These are phyloP conservation scores for Scutellaria galericulata DNA, from an alignment of 257 asterid species.

Conservation along the genomic window DNA sequence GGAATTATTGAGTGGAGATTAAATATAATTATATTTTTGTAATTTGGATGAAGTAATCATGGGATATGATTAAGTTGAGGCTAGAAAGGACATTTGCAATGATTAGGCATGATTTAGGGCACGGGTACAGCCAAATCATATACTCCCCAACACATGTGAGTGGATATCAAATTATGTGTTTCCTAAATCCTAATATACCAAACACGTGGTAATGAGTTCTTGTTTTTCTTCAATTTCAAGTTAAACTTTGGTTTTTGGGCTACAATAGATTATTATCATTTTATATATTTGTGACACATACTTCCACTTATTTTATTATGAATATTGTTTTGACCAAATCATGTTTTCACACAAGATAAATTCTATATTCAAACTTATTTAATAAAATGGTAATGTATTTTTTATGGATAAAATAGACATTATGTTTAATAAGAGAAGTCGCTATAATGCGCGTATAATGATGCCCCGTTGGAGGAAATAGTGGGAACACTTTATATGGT, in stretches of 20 bases:
- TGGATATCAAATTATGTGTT: constrained; percentile 40
- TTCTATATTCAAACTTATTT: too few relatives aligned
- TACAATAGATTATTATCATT: constrained; percentile 26
- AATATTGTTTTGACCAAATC: too few relatives aligned
- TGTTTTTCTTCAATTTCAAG: constrained; percentile 46
- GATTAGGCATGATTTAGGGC: constrained; percentile 49
- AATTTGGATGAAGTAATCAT: constrained; percentile 3
- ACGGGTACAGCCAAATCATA: constrained; percentile 44
- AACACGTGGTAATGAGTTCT: constrained; percentile 48
- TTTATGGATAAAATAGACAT: not conserved
- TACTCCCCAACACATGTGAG: constrained; percentile 38
- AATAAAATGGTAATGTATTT: not conserved
- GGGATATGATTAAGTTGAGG: not conserved
- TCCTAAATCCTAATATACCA: constrained; percentile 32
- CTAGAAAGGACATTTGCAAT: constrained; percentile 37
- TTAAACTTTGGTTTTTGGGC: constrained; percentile 4
- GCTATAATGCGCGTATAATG: constrained; percentile 26
- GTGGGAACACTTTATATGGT: constrained; percentile 42
- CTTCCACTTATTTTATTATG: too few relatives aligned
- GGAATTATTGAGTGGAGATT: constrained; percentile 33
- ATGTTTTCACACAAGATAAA: too few relatives aligned
- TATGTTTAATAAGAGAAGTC: constrained; percentile 13
- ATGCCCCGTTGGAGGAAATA: constrained; percentile 28
- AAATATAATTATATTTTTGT: constrained; percentile 4
- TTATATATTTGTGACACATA: not conserved